A percentile compares a stretch with the other conserved stretches of the same genome.
Evolutionary conservation across 73 alveolate genomes (phyloP).

Genomic region (Stentor coeruleus): DNA sequence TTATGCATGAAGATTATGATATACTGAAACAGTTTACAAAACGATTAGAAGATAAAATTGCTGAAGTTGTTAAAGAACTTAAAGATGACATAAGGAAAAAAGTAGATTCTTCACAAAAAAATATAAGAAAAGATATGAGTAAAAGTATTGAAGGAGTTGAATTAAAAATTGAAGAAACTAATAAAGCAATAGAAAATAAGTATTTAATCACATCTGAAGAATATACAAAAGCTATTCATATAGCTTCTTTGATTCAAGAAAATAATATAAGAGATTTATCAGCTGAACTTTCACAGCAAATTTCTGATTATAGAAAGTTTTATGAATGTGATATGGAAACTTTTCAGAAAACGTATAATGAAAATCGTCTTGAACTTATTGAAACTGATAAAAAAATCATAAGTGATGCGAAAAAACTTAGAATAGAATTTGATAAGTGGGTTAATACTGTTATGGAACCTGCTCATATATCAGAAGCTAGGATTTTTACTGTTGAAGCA

Average conservation of each 20-base stretch:
- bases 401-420: not conserved
- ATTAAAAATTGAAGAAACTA: not conserved
- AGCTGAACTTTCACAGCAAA: constrained; percentile 4
- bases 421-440: constrained; percentile 16
- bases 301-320: not conserved
- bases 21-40: not conserved
- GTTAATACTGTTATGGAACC: constrained; percentile 22
- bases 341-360: not conserved
- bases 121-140: too few species aligned
- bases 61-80: not conserved
- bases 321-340: constrained; percentile 8
- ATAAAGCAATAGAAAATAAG: not conserved
- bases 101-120: not conserved
- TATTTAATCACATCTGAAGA: not conserved
- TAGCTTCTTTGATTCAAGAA: not conserved
- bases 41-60: not conserved
- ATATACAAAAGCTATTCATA: not conserved
- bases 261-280: not conserved
- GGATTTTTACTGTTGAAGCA: constrained; percentile 15
- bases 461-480: constrained; percentile 17
- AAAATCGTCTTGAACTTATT: not conserved
- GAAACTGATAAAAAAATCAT: not conserved
- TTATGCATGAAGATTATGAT: not conserved
- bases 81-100: not conserved
- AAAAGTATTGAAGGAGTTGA: not conserved